Conservation (phyloP, 1,139 yeast species). For the Trichomonascaceae sp. region DNA sequence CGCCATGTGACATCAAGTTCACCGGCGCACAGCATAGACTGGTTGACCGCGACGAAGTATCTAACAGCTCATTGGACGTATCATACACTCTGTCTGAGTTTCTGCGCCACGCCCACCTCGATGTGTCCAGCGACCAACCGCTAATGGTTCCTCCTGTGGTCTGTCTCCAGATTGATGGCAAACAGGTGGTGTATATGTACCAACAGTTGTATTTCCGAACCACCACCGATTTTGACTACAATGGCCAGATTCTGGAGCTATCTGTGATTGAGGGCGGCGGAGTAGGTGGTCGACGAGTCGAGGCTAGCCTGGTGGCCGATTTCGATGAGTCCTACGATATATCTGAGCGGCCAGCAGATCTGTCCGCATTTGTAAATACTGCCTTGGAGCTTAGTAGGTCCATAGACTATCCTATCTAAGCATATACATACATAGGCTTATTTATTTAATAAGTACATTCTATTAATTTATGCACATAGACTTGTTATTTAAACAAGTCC, state of each 20-base stretch:
- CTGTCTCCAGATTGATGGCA: conserved; percentile 28
- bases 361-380: neutral
- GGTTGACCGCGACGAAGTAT: conserved; percentile 24
- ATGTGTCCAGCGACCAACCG: conserved; percentile 29
- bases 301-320: conserved; percentile 35
- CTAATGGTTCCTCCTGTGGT: conserved; percentile 30
- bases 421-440: neutral
- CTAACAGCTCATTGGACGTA: too few species aligned
- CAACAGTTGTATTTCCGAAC: conserved; percentile 32
- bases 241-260: conserved; percentile 31
- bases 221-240: conserved; percentile 32
- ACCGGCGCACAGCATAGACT: conserved; percentile 26
- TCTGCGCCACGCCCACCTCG: conserved; percentile 29
- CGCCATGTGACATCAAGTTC: conserved; percentile 34
- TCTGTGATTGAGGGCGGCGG: conserved; percentile 44
- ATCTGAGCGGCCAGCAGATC: neutral
- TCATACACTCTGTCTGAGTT: conserved; percentile 32
- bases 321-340: conserved; percentile 5
- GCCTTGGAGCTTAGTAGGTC: neutral
- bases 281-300: conserved; percentile 40
- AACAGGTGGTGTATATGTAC: conserved; percentile 31
- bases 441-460: too few species aligned
- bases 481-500: conserved; percentile 10
- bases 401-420: neutral
- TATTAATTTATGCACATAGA: too few species aligned